Conservation (phyloP, 768 basidiomycete genomes). For the Termitomyces sp. region DNA sequence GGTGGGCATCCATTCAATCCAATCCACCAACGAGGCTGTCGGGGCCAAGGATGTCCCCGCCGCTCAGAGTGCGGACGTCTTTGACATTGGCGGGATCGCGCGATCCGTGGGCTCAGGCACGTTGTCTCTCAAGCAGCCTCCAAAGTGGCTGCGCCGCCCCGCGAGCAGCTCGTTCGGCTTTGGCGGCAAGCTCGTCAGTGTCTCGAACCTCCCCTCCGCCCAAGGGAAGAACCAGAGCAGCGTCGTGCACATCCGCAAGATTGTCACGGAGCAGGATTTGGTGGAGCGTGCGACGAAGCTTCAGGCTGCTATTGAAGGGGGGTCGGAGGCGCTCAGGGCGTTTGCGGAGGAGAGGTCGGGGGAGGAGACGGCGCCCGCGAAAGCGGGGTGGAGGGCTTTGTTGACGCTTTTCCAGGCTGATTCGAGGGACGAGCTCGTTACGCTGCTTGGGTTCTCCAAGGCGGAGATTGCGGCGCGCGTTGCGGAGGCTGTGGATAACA, state of each 20-base stretch:
- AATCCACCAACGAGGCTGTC: slow-evolving; percentile 67
- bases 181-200: slow-evolving; percentile 79
- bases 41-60: slow-evolving; percentile 37
- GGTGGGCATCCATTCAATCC: slow-evolving; percentile 88
- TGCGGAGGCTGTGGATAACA: slow-evolving; percentile 72
- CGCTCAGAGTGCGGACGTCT: slow-evolving; percentile 68
- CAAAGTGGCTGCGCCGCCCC: slow-evolving; percentile 92
- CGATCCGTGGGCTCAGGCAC: slow-evolving; percentile 46
- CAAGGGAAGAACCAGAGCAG: slow-evolving; percentile 82
- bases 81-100: slow-evolving; percentile 58
- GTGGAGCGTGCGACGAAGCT: slow-evolving; percentile 71
- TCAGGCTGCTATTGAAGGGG: slow-evolving; percentile 53
- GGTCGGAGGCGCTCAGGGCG: slow-evolving; percentile 39
- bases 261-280: slow-evolving; percentile 72
- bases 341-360: slow-evolving; percentile 63
- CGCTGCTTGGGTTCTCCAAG: slow-evolving; percentile 89
- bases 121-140: slow-evolving; percentile 88
- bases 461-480: slow-evolving; percentile 76
- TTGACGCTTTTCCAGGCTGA: slow-evolving; percentile 83
- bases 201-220: slow-evolving; percentile 68
- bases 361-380: slow-evolving; percentile 24
- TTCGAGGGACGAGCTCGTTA: slow-evolving; percentile 86
- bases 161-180: slow-evolving; percentile 83
- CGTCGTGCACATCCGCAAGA: slow-evolving; percentile 70
- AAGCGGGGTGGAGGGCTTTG: slow-evolving; percentile 84